Percentiles rank a stretch among this genome's conserved stretches.
Evolutionary conservation across 805 yeast genomes (phyloP).

Genomic region (Candida tallmaniae): DNA sequence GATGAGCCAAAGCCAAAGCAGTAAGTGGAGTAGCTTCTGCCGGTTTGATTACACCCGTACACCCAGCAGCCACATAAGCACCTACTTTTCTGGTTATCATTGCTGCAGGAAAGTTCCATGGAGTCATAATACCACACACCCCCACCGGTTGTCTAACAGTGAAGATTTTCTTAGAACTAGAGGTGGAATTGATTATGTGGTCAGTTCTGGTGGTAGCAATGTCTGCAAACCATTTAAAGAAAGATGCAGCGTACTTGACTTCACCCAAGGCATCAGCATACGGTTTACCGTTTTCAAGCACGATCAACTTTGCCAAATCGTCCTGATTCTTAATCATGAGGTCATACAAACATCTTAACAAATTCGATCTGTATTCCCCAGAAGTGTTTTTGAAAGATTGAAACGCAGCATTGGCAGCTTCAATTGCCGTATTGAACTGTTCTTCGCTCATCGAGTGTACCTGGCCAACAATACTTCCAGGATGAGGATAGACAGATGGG

Average conservation of each 20-base stretch:
- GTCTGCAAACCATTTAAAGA: slow-evolving; percentile 87
- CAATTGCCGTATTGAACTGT: slow-evolving; percentile 52
- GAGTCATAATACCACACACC: slow-evolving; percentile 73
- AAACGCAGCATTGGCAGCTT: slow-evolving; percentile 52
- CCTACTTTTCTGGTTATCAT: slow-evolving; percentile 74
- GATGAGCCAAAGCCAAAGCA: slow-evolving; percentile 61
- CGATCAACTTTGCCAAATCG: slow-evolving; percentile 61
- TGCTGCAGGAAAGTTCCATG: slow-evolving; percentile 83
- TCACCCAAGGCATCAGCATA: slow-evolving; percentile 70
- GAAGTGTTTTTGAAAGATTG: slow-evolving; percentile 46
- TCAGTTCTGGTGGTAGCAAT: slow-evolving; percentile 72
- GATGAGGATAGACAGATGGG: slow-evolving; percentile 54
- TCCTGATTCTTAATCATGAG: slow-evolving; percentile 54
- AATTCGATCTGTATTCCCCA: slow-evolving; percentile 50
- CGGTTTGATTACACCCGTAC: slow-evolving; percentile 73
- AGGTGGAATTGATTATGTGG: slow-evolving; percentile 56
- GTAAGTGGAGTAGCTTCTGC: slow-evolving; percentile 72
- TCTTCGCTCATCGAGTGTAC: slow-evolving; percentile 51
- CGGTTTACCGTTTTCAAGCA: slow-evolving; percentile 75
- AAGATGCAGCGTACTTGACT: slow-evolving; percentile 61
- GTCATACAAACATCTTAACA: slow-evolving; percentile 49
- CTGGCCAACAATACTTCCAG: slow-evolving; percentile 40
- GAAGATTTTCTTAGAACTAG: slow-evolving; percentile 45
- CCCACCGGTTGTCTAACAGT: slow-evolving; percentile 75
- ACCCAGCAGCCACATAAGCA: slow-evolving; percentile 77